A percentile compares a stretch with the other conserved stretches of the same genome.
Conservation (phyloP, 306 rosid genomes). For the Abrus pulchellus region DNA sequence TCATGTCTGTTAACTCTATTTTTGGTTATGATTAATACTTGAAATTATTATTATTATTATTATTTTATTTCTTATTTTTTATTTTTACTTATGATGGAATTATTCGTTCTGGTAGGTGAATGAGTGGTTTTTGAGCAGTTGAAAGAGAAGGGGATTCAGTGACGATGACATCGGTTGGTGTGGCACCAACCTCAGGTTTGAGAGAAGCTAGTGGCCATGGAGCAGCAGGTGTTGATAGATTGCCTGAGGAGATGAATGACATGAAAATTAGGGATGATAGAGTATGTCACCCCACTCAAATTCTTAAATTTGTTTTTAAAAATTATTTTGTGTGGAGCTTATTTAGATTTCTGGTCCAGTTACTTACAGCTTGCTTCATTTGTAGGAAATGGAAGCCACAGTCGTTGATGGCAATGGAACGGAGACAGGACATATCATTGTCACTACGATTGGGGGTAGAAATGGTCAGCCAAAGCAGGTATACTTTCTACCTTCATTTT, state of each 20-base stretch:
- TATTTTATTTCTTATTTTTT: not conserved
- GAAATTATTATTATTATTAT: too few relatives aligned
- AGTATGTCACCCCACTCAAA: slow-evolving; percentile 49
- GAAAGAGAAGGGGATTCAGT: slow-evolving; percentile 41
- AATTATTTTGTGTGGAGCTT: slow-evolving; percentile 12
- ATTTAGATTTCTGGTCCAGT: slow-evolving; percentile 4
- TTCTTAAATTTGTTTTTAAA: not conserved
- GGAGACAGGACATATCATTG: slow-evolving; percentile 93
- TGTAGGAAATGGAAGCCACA: slow-evolving; percentile 90
- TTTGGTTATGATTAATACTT: slow-evolving; percentile 22
- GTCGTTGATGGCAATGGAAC: slow-evolving; percentile 96
- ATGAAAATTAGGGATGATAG: slow-evolving; percentile 97
- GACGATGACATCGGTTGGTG: slow-evolving; percentile 85
- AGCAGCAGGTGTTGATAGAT: slow-evolving; percentile 77
- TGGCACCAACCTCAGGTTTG: slow-evolving; percentile 75
- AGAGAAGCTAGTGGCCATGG: slow-evolving; percentile 74
- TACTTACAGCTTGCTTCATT: slow-evolving; percentile 38
- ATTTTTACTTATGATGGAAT: not conserved
- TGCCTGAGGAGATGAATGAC: slow-evolving; percentile 97
- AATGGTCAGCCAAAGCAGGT: slow-evolving; percentile 98
- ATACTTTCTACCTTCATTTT: slow-evolving; percentile 5
- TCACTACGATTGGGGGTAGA: slow-evolving; percentile 96
- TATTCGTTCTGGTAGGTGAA: slow-evolving; percentile 61
- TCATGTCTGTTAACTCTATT: not conserved
- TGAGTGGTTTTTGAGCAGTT: slow-evolving; percentile 56